These are phyloP conservation scores for Cladosporium sp. DNA, from an alignment of 2,329 filamentous ascomycete species.

Conservation along the genomic window DNA sequence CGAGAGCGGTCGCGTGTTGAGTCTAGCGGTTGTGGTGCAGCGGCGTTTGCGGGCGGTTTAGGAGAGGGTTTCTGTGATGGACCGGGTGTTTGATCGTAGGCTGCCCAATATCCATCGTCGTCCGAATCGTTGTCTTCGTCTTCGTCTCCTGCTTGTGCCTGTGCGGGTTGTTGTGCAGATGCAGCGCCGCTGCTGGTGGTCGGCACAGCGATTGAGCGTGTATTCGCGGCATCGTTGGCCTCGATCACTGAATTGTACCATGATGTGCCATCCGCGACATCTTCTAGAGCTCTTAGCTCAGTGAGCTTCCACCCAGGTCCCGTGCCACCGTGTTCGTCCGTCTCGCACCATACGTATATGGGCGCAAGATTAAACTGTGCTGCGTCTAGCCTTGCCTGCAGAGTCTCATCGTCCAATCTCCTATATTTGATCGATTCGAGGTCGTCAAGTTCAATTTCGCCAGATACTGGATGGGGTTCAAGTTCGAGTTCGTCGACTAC, in stretches of 20 bases:
- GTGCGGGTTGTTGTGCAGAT: neutral
- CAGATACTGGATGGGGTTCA: constrained; percentile 76
- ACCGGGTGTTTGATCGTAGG: constrained; percentile 68
- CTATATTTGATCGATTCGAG: constrained; percentile 59
- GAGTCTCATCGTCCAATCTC: constrained; percentile 69
- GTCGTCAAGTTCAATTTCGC: constrained; percentile 73
- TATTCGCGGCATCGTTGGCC: constrained; percentile 50
- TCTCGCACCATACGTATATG: constrained; percentile 65
- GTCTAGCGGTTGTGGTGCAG: constrained; percentile 6
- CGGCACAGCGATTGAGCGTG: constrained; percentile 8
- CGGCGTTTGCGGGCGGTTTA: constrained; percentile 43
- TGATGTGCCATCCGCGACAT: constrained; percentile 53
- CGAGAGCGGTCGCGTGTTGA: constrained; percentile 19
- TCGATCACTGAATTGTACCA: constrained; percentile 57
- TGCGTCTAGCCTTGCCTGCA: constrained; percentile 64
- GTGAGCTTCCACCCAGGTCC: constrained; percentile 66
- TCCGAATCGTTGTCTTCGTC: constrained; percentile 58
- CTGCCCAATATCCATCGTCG: constrained; percentile 75
- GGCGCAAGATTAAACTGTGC: constrained; percentile 60
- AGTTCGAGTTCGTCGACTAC: constrained; percentile 60
- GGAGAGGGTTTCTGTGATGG: constrained; percentile 61
- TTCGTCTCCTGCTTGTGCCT: constrained; percentile 21
- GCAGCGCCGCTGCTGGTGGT: constrained; percentile 20
- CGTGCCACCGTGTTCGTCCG: constrained; percentile 55
- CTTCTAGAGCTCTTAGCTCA: constrained; percentile 59